A percentile compares a stretch with the other conserved stretches of the same genome.
Evolutionary conservation across 257 asterid genomes (phyloP).

Genomic region (Solanum raphanifolium): DNA sequence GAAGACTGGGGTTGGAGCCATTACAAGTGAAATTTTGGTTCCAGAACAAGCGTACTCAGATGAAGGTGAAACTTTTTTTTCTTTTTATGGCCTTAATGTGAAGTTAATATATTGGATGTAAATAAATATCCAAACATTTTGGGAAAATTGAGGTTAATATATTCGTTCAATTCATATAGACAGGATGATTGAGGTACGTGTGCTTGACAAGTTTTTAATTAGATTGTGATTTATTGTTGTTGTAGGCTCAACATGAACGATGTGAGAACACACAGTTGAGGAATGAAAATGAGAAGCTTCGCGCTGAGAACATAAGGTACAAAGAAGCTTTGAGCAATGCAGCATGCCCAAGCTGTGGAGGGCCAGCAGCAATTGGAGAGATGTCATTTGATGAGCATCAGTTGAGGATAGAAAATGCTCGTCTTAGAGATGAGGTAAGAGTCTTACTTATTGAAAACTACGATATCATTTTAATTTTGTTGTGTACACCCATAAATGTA

Average conservation of each 20-base stretch:
- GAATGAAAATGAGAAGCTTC: conserved; percentile 64
- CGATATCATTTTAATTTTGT: neutral
- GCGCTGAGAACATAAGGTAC: conserved; percentile 49
- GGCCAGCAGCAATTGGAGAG: conserved; percentile 64
- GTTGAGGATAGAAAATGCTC: conserved; percentile 68
- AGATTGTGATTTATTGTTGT: neutral
- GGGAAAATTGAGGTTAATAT: neutral
- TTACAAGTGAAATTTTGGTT: conserved; percentile 94
- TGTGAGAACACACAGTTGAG: conserved; percentile 49
- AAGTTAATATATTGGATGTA: neutral
- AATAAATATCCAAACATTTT: neutral
- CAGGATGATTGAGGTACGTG: neutral
- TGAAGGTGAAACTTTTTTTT: conserved; percentile 39
- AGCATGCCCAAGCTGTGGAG: conserved; percentile 60
- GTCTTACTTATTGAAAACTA: neutral
- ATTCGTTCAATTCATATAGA: neutral
- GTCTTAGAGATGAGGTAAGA: conserved; percentile 60
- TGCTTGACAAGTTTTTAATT: neutral
- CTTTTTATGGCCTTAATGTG: neutral
- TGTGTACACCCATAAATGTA: neutral
- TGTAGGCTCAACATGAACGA: conserved; percentile 63
- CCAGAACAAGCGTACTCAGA: conserved; percentile 89
- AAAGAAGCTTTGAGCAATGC: conserved; percentile 60
- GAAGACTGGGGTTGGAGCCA: conserved; percentile 59
- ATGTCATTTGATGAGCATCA: conserved; percentile 73